These are phyloP conservation scores for Penicillium ucsense DNA, from an alignment of 495 filamentous ascomycete species.

Conservation along the genomic window DNA sequence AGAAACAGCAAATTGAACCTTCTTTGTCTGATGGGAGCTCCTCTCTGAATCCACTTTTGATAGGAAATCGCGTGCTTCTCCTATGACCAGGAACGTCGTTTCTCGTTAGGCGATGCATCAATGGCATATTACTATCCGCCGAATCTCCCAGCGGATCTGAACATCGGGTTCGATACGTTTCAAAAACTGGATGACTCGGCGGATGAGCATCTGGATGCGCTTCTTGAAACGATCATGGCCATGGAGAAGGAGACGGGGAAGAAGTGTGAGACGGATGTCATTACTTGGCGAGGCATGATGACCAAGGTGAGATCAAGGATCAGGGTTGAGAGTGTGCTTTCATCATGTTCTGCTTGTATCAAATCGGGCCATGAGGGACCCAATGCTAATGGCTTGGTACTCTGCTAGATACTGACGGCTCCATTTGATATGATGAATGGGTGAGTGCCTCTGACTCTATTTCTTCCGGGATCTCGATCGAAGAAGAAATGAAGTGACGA, in stretches of 20 bases:
- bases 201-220: conserved; percentile 81
- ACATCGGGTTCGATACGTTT: conserved; percentile 72
- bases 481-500: too few species aligned
- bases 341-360: background rate
- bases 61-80: conserved; percentile 88
- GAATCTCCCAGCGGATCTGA: conserved; percentile 58
- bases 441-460: conserved; percentile 32
- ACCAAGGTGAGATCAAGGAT: conserved; percentile 59
- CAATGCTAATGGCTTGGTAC: background rate
- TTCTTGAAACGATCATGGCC: conserved; percentile 65
- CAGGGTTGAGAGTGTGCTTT: background rate
- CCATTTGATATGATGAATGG: conserved; percentile 76
- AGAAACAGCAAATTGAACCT: too few species aligned
- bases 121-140: conserved; percentile 85
- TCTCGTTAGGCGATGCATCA: conserved; percentile 64
- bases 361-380: background rate
- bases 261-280: conserved; percentile 63
- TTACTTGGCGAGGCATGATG: conserved; percentile 98
- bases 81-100: conserved; percentile 73
- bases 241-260: conserved; percentile 58
- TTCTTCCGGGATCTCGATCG: too few species aligned
- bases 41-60: background rate
- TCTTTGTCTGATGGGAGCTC: too few species aligned
- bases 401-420: conserved; percentile 63
- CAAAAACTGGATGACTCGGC: conserved; percentile 67